These are phyloP conservation scores for Wallacemonas sp. DNA, from an alignment of 208 protist species.

Conservation along the genomic window DNA sequence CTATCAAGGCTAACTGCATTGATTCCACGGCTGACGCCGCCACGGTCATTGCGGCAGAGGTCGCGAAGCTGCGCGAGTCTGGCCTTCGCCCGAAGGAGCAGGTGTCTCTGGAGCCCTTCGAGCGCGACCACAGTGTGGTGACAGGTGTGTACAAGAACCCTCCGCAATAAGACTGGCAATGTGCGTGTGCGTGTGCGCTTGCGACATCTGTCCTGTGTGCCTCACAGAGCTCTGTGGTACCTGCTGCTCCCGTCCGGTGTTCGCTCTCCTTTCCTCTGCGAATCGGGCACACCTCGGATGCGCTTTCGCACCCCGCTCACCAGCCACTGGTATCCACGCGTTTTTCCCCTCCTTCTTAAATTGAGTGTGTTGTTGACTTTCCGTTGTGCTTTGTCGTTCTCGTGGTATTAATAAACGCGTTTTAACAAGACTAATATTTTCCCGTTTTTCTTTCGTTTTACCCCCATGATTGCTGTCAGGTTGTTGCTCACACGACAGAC, in stretches of 20 bases:
- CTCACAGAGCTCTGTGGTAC: no score
- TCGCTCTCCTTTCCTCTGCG: no score
- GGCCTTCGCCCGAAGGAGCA: constrained; percentile 98
- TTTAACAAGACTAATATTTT: constrained; percentile 18
- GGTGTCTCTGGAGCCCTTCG: constrained; percentile 99
- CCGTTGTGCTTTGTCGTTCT: background rate
- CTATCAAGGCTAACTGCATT: constrained; percentile 99
- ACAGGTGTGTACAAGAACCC: constrained; percentile 78
- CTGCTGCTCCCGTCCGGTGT: no score
- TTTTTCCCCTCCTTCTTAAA: background rate
- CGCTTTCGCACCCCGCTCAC: no score
- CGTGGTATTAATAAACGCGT: constrained; percentile 3
- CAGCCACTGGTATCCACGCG: no score
- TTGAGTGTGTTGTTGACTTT: constrained; percentile 11
- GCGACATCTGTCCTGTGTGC: background rate
- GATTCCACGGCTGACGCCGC: constrained; percentile 98
- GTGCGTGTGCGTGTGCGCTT: background rate
- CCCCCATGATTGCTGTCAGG: background rate
- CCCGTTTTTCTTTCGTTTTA: constrained; percentile 18
- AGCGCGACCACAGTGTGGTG: constrained; percentile 99
- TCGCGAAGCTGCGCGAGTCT: constrained; percentile 95
- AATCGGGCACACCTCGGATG: no score
- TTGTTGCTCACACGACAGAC: background rate
- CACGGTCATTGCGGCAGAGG: constrained; percentile 97
- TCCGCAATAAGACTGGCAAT: constrained; percentile 52